Conservation (phyloP, 139 green algal genomes). For the Chlamydomonas sp. region DNA sequence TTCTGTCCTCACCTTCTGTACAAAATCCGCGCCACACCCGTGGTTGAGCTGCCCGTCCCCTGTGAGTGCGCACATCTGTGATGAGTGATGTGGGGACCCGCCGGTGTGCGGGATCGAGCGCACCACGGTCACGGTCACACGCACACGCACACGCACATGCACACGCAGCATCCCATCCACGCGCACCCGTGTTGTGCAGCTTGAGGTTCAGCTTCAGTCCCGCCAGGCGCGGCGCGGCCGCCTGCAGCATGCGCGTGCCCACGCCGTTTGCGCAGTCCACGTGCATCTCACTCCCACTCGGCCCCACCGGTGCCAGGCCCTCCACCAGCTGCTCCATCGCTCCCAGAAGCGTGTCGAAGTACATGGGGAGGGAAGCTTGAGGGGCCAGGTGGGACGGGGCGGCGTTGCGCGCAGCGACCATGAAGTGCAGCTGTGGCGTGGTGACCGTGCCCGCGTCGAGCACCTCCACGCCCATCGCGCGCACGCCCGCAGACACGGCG, state of each 20-base stretch:
- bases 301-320: constrained; percentile 4
- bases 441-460: constrained; percentile 67
- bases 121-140: no score
- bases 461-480: constrained; percentile 34
- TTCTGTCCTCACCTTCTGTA: constrained; percentile 92
- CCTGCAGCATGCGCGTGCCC: constrained; percentile 60
- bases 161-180: no score
- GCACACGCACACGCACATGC: no score
- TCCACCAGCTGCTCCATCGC: constrained; percentile 29
- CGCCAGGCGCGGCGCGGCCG: constrained; percentile 33
- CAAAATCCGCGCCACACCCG: constrained; percentile 83
- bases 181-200: constrained; percentile 48
- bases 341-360: constrained; percentile 52
- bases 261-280: constrained; percentile 95
- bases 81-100: no score
- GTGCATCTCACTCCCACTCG: constrained; percentile 28
- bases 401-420: constrained; percentile 29
- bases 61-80: no score
- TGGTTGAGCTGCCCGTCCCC: constrained; percentile 24
- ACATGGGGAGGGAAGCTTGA: constrained; percentile 27
- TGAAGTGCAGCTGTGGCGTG: constrained; percentile 93
- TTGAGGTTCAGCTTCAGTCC: constrained; percentile 39
- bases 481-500: constrained; percentile 53
- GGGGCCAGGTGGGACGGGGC: not conserved
- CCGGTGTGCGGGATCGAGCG: no score